Evolutionary conservation across 495 filamentous ascomycete genomes (phyloP).

Genomic region (Corynascus novoguineensis): DNA sequence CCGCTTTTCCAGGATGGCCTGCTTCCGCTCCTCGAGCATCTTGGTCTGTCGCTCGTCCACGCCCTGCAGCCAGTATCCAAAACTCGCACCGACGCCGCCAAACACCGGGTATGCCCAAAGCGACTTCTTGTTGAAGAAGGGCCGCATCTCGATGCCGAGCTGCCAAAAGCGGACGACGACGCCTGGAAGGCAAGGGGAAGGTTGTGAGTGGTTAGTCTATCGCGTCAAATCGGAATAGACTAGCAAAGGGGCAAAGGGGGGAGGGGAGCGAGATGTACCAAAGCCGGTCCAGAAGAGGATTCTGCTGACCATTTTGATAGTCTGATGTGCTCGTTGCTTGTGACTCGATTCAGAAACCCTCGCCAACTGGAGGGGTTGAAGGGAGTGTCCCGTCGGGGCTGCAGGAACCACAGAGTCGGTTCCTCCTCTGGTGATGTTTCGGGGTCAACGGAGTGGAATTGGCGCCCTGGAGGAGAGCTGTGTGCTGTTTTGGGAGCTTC

Average conservation of each 20-base stretch:
- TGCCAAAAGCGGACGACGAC: conserved; percentile 88
- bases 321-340: conserved; percentile 3
- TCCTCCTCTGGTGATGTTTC: conserved; percentile 3
- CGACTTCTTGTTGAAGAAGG: conserved; percentile 69
- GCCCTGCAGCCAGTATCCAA: conserved; percentile 92
- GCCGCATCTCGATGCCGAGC: conserved; percentile 97
- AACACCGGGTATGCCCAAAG: conserved; percentile 93
- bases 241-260: neutral
- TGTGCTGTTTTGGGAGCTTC: conserved; percentile 7
- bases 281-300: conserved; percentile 96
- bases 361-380: neutral
- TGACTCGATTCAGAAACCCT: neutral
- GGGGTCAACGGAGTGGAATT: conserved; percentile 7
- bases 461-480: conserved; percentile 9
- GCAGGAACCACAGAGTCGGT: neutral
- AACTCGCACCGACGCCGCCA: conserved; percentile 73
- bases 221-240: neutral
- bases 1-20: conserved; percentile 80
- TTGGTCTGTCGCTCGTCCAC: conserved; percentile 73
- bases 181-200: conserved; percentile 52
- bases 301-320: conserved; percentile 57
- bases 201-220: neutral
- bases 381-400: neutral
- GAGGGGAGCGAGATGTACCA: conserved; percentile 55
- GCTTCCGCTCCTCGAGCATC: conserved; percentile 68